phyloP scores from a whole-genome alignment of 2,329 filamentous ascomycete species.

The Fusarium sp. region DNA sequence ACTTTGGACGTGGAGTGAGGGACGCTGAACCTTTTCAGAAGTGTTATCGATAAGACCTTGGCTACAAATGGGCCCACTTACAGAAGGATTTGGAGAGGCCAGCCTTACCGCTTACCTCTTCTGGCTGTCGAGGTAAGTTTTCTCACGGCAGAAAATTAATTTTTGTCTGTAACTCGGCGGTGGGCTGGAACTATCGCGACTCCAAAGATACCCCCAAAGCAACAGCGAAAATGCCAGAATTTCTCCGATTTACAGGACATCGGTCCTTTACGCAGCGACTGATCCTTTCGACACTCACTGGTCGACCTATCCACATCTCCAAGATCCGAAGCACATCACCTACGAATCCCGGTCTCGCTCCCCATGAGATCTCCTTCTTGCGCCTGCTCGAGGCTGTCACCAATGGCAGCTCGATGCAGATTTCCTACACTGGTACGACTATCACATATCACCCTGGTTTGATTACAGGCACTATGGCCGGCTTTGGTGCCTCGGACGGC shows the following conservation, averaged over 20 bases:
- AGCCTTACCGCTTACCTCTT: slow-evolving; percentile 48
- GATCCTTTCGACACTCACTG: slow-evolving; percentile 89
- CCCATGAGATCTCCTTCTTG: slow-evolving; percentile 94
- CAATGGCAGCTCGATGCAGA: slow-evolving; percentile 94
- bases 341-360: slow-evolving; percentile 86
- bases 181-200: slow-evolving; percentile 36
- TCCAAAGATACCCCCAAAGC: slow-evolving; percentile 38
- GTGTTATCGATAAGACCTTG: slow-evolving; percentile 50
- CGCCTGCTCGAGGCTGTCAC: slow-evolving; percentile 94
- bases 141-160: slow-evolving; percentile 53
- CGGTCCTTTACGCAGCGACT: slow-evolving; percentile 85
- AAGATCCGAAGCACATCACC: slow-evolving; percentile 90
- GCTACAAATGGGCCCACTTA: slow-evolving; percentile 23
- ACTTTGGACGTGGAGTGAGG: slow-evolving; percentile 21
- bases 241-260: slow-evolving; percentile 84
- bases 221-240: slow-evolving; percentile 60
- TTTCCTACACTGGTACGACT: slow-evolving; percentile 94
- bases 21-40: slow-evolving; percentile 40
- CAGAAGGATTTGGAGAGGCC: not conserved
- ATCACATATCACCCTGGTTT: slow-evolving; percentile 92
- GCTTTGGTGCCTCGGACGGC: slow-evolving; percentile 74
- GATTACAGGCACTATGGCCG: slow-evolving; percentile 85
- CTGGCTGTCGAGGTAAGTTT: slow-evolving; percentile 21
- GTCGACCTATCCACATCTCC: slow-evolving; percentile 88
- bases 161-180: slow-evolving; percentile 43